Evolutionary conservation across 306 rosid species (phyloP).

Genomic region (Dalbergia cochinchinensis): DNA sequence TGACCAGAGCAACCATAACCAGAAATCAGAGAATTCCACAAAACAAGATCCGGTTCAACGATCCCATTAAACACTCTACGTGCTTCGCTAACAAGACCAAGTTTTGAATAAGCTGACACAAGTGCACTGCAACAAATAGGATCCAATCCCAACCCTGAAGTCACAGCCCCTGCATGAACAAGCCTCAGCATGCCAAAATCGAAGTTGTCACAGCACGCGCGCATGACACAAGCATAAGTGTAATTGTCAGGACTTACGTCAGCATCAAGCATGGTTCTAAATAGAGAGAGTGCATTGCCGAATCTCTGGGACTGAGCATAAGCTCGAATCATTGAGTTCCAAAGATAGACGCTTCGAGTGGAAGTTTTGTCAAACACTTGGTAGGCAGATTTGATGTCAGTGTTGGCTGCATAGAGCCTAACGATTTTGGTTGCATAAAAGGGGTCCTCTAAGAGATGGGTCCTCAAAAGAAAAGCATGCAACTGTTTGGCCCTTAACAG

Average conservation of each 20-base stretch:
- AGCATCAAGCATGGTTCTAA: constrained; percentile 59
- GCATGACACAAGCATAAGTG: constrained; percentile 54
- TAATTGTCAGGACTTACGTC: constrained; percentile 63
- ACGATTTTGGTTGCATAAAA: constrained; percentile 78
- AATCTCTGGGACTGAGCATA: constrained; percentile 65
- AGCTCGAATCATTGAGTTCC: constrained; percentile 91
- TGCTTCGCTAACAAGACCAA: constrained; percentile 71
- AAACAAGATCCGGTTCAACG: constrained; percentile 70
- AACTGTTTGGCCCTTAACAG: constrained; percentile 61
- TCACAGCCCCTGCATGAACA: constrained; percentile 57
- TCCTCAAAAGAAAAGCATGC: constrained; percentile 68
- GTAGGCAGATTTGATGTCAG: constrained; percentile 59
- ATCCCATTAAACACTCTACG: constrained; percentile 66
- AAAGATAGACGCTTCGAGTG: constrained; percentile 69
- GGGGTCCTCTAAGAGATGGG: constrained; percentile 68
- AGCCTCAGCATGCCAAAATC: constrained; percentile 37
- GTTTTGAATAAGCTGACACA: constrained; percentile 70
- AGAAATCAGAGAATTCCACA: constrained; percentile 87
- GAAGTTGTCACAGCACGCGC: constrained; percentile 58
- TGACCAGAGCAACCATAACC: constrained; percentile 67
- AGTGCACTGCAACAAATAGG: constrained; percentile 66
- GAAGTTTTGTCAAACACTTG: constrained; percentile 70
- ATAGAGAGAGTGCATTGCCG: constrained; percentile 63
- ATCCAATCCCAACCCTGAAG: constrained; percentile 49
- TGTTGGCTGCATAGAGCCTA: constrained; percentile 59